Base-by-base conservation (phyloP, 257 asterid species). In the Coffea canephora region DNA sequence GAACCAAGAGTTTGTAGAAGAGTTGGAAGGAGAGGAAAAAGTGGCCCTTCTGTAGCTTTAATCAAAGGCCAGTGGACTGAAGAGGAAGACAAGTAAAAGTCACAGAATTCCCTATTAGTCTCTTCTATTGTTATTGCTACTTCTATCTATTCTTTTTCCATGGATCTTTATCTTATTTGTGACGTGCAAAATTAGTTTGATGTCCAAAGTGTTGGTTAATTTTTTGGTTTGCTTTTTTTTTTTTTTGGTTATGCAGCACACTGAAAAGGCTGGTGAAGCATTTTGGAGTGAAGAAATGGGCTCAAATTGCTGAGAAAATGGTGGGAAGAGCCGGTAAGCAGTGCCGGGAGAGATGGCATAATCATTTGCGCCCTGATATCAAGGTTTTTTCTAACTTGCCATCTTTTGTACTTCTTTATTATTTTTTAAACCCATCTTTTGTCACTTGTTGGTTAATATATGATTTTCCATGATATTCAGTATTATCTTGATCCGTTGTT, bases 261-360 rank as follows among this genome's bases (percentile, higher is more conserved):
- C 82, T 94, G 25, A 66, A 76, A 12, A 78, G 27, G 55, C 66
- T 92, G 84, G 96, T 94, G 79, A 78, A 79, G 59, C 77, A 78
- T 25, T 76, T 78, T 71, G 98, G 98, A 48, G 19, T 31, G 36
- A 80, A 80, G 77, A 90, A 87, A 78, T 94, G 98, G 98, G 85
- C 92, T 15, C 74, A 76, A 7, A 82, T 94, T 31, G 91, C 98
- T 21, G 83, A 87, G 67, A 80, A 86, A 16, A 89, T 92, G 95
- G 73, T n/a, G 8, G 93, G 94, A 61, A 85, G 98, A 81, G 94
- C 89, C 0, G 98, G 98, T 41, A 94, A 94, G 77, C 96, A 94
- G 74, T 94, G 98, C 69, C 84, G 98, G 31, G 96, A 94, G 80
- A 83, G 98, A 68, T 94, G 97, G 96, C 90, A 89, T 18, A 94